Percentiles rank a stretch among this genome's conserved stretches.
phyloP scores from a whole-genome alignment of 1,284 basidiomycete genomes.

The Pyrrhoderma noxium region DNA sequence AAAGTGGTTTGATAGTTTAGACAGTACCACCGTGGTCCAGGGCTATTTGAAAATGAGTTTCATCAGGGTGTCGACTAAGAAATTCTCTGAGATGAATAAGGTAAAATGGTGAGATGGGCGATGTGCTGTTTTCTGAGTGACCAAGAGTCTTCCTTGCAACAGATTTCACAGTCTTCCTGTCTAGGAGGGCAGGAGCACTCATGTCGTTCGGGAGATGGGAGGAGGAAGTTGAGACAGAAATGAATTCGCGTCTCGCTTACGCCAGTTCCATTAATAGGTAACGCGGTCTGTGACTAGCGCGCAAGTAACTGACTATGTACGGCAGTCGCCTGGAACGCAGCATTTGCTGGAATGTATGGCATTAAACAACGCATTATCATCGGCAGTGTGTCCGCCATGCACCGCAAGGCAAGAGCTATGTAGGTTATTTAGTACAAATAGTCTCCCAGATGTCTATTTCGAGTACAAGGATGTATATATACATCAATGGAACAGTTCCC shows the following conservation, averaged over 20 bases:
- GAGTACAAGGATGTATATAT: no score
- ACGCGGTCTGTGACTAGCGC: no score
- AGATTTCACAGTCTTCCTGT: background rate
- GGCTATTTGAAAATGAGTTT: slow-evolving; percentile 9
- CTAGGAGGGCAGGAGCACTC: background rate
- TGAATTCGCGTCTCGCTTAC: background rate
- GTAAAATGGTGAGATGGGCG: slow-evolving; percentile 8
- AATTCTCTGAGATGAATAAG: slow-evolving; percentile 9
- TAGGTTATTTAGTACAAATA: no score
- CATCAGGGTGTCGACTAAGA: slow-evolving; percentile 5
- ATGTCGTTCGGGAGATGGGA: background rate
- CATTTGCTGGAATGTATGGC: no score
- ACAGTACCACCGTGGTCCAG: slow-evolving; percentile 5
- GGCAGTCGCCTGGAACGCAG: no score
- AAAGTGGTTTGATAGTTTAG: background rate
- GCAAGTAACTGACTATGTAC: no score
- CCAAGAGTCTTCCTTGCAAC: slow-evolving; percentile 12
- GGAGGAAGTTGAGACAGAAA: background rate
- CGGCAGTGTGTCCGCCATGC: no score
- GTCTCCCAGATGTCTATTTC: no score
- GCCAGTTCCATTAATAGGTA: no score
- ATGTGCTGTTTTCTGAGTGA: background rate
- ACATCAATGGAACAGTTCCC: no score
- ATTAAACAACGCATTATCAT: no score
- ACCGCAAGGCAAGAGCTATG: no score